Conservation (phyloP, 2,329 filamentous ascomycete species). For the Trichocomaceae sp. region DNA sequence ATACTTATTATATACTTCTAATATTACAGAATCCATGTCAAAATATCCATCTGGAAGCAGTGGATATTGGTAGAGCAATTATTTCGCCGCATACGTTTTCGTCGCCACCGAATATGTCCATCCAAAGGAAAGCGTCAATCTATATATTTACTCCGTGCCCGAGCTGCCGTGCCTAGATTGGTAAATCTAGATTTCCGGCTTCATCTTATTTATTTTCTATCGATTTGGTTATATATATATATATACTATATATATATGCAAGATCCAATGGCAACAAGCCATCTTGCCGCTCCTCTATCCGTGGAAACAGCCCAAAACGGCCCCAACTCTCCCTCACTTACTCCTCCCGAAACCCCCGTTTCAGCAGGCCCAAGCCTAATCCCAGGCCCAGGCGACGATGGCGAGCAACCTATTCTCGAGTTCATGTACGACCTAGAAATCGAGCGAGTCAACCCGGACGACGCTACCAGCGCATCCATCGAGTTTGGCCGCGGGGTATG, state of each 20-base stretch:
- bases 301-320: not conserved
- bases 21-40: too few relatives aligned
- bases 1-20: too few relatives aligned
- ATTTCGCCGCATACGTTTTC: not conserved
- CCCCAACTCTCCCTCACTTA: not conserved
- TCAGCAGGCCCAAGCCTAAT: not conserved
- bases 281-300: not conserved
- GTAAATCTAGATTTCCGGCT: not conserved
- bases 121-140: not conserved
- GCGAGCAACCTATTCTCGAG: conserved; percentile 16
- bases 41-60: too few relatives aligned
- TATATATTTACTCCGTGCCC: conserved; percentile 1
- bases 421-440: conserved; percentile 32
- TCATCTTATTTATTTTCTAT: too few relatives aligned
- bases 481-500: conserved; percentile 43
- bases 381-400: too few relatives aligned
- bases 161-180: not conserved
- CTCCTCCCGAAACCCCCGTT: not conserved
- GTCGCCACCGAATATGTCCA: not conserved
- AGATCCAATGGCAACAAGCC: conserved; percentile 4
- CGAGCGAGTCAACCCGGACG: conserved; percentile 17
- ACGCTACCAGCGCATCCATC: conserved; percentile 21
- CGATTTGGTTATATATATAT: not conserved
- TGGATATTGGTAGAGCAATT: too few relatives aligned
- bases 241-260: not conserved